These are phyloP conservation scores for Daldinia grandis DNA, from an alignment of 495 filamentous ascomycete species.

Conservation along the genomic window DNA sequence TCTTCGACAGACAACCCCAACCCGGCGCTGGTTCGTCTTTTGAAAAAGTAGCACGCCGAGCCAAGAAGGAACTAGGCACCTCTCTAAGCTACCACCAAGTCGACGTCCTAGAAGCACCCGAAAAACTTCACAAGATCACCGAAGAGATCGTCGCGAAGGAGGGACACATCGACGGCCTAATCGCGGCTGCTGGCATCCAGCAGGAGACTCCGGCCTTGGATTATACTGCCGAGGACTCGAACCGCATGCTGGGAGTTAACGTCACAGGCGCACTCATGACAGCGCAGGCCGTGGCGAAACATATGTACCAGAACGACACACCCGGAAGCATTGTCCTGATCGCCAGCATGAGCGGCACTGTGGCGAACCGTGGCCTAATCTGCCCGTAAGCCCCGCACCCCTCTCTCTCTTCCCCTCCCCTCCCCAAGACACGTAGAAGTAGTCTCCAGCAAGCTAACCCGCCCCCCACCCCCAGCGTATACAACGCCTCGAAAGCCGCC, in stretches of 20 bases:
- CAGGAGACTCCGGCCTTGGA: slow-evolving; percentile 75
- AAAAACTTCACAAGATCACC: slow-evolving; percentile 71
- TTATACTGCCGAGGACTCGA: slow-evolving; percentile 67
- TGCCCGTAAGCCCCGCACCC: slow-evolving; percentile 50
- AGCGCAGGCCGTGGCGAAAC: slow-evolving; percentile 75
- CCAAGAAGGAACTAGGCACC: slow-evolving; percentile 70
- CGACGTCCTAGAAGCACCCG: slow-evolving; percentile 78
- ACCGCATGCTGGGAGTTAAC: slow-evolving; percentile 77
- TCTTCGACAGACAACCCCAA: slow-evolving; percentile 60
- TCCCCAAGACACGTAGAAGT: neutral
- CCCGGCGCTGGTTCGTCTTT: slow-evolving; percentile 59
- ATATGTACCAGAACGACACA: slow-evolving; percentile 70
- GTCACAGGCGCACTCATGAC: slow-evolving; percentile 81
- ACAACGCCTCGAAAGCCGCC: slow-evolving; percentile 90
- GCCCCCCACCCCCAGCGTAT: slow-evolving; percentile 79
- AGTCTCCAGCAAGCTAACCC: slow-evolving; percentile 60
- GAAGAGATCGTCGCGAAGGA: slow-evolving; percentile 73
- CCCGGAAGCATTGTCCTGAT: slow-evolving; percentile 76
- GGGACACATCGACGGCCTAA: slow-evolving; percentile 78
- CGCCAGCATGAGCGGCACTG: slow-evolving; percentile 80
- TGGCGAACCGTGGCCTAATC: slow-evolving; percentile 72
- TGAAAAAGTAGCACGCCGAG: slow-evolving; percentile 68
- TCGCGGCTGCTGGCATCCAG: slow-evolving; percentile 84
- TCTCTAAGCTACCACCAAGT: slow-evolving; percentile 80
- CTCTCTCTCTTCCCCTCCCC: neutral